A percentile compares a stretch with the other conserved stretches of the same genome.
Conservation (phyloP, 2,329 filamentous ascomycete genomes). For the Sphaerulina musiva region DNA sequence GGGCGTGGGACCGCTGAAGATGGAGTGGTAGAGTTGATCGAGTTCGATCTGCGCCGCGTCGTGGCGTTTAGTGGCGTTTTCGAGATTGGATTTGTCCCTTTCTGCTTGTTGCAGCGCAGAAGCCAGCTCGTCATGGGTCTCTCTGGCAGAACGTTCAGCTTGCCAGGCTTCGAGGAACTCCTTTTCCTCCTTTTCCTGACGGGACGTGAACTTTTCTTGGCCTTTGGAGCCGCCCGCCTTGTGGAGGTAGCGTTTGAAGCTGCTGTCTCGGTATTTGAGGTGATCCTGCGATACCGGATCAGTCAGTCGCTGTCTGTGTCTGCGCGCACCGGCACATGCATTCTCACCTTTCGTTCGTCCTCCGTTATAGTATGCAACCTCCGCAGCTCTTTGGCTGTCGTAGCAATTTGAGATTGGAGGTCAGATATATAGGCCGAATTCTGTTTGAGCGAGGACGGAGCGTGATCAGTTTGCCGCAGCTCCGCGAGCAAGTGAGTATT, state of each 20-base stretch:
- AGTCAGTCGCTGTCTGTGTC: background rate
- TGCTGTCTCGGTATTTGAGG: slow-evolving; percentile 48
- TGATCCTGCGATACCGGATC: slow-evolving; percentile 36
- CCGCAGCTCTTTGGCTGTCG: slow-evolving; percentile 36
- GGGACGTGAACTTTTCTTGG: slow-evolving; percentile 43
- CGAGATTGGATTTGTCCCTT: slow-evolving; percentile 34
- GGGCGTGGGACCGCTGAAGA: slow-evolving; percentile 50
- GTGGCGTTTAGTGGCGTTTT: slow-evolving; percentile 31
- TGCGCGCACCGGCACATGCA: background rate
- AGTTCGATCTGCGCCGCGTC: slow-evolving; percentile 45
- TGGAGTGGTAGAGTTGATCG: slow-evolving; percentile 47
- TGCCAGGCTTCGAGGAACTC: slow-evolving; percentile 52
- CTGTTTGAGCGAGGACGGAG: slow-evolving; percentile 41
- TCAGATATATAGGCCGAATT: slow-evolving; percentile 44
- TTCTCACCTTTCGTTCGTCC: slow-evolving; percentile 39
- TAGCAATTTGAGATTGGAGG: slow-evolving; percentile 39
- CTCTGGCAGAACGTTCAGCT: slow-evolving; percentile 42
- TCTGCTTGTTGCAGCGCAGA: slow-evolving; percentile 40
- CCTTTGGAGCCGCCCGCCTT: slow-evolving; percentile 44
- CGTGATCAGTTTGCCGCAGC: slow-evolving; percentile 47
- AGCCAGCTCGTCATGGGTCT: slow-evolving; percentile 39
- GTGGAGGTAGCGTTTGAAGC: slow-evolving; percentile 48
- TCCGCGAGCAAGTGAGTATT: slow-evolving; percentile 40
- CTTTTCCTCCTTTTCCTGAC: slow-evolving; percentile 48
- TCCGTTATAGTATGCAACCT: slow-evolving; percentile 39